A percentile compares a stretch with the other conserved stretches of the same genome.
These are phyloP conservation scores for Colletotrichum abscissum DNA, from an alignment of 2,329 filamentous ascomycete species.

Conservation along the genomic window DNA sequence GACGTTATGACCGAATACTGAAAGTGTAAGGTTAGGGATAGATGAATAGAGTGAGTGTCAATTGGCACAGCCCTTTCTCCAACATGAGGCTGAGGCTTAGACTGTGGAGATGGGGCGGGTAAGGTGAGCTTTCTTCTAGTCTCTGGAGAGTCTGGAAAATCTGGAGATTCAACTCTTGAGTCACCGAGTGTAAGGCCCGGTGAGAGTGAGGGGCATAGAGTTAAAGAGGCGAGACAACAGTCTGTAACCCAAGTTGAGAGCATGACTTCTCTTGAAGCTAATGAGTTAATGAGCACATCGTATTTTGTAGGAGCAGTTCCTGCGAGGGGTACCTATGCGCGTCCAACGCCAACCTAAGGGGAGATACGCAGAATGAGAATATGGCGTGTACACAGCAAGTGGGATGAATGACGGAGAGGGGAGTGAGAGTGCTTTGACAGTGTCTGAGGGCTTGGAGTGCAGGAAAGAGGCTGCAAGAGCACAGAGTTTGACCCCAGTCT, in stretches of 20 bases:
- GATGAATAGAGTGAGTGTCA: background rate
- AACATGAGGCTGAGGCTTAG: constrained; percentile 4
- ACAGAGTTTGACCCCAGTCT: constrained; percentile 36
- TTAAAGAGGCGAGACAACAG: background rate
- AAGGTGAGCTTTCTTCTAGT: background rate
- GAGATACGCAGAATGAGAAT: no score
- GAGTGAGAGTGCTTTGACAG: constrained; percentile 13
- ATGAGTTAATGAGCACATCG: background rate
- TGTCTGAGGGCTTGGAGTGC: constrained; percentile 9
- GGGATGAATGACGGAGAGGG: background rate
- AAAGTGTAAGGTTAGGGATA: background rate
- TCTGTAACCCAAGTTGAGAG: background rate
- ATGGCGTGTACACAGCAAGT: background rate
- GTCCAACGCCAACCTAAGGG: no score
- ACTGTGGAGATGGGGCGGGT: background rate
- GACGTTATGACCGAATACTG: background rate
- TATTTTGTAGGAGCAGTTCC: background rate
- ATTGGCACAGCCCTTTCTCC: background rate
- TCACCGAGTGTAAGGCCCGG: background rate
- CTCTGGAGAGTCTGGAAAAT: background rate
- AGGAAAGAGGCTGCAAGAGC: constrained; percentile 22
- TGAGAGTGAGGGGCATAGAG: background rate
- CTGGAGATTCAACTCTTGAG: background rate
- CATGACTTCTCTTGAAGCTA: background rate
- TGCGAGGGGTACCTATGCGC: background rate